Evolutionary conservation across 192 early-diverging fungal genomes (phyloP).

Genomic region (Jimgerdemannia flammicorona): DNA sequence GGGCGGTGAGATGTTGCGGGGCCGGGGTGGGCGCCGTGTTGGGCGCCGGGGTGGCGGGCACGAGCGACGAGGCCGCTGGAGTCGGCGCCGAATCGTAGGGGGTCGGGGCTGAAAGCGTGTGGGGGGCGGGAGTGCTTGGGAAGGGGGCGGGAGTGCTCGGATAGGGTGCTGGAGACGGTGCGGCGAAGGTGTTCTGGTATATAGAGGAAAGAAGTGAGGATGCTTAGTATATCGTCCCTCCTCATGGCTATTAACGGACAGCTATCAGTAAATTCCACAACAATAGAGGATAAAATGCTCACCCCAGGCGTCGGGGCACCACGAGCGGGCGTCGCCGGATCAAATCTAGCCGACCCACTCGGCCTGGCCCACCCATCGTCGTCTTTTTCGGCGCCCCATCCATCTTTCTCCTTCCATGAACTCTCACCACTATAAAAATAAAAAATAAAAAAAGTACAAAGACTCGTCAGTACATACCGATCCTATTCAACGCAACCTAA

Average conservation of each 20-base stretch:
- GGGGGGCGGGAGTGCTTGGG: slow-evolving; percentile 22
- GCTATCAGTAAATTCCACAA: too few species aligned
- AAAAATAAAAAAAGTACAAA: too few species aligned
- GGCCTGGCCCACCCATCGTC: slow-evolving; percentile 25
- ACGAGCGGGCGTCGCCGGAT: slow-evolving; percentile 34
- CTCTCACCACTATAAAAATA: too few species aligned
- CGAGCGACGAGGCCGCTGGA: slow-evolving; percentile 32
- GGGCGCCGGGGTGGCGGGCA: slow-evolving; percentile 54
- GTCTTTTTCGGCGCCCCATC: slow-evolving; percentile 4
- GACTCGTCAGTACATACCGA: too few species aligned
- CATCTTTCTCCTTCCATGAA: slow-evolving; percentile 7
- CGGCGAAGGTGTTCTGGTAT: slow-evolving; percentile 18
- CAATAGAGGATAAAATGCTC: slow-evolving; percentile 3
- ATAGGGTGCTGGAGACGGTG: slow-evolving; percentile 45
- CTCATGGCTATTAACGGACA: too few species aligned
- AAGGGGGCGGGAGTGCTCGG: slow-evolving; percentile 32
- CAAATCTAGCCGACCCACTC: slow-evolving; percentile 29
- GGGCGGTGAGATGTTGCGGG: slow-evolving; percentile 13
- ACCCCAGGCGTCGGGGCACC: slow-evolving; percentile 31
- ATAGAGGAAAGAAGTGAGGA: too few species aligned
- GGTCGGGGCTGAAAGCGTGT: slow-evolving; percentile 42
- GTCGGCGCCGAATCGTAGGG: slow-evolving; percentile 49
- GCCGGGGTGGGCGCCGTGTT: slow-evolving; percentile 48
- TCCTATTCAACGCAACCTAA: too few species aligned
- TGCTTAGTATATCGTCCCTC: too few species aligned